These are phyloP conservation scores for Neonectria hederae DNA, from an alignment of 2,329 filamentous ascomycete species.

Conservation along the genomic window DNA sequence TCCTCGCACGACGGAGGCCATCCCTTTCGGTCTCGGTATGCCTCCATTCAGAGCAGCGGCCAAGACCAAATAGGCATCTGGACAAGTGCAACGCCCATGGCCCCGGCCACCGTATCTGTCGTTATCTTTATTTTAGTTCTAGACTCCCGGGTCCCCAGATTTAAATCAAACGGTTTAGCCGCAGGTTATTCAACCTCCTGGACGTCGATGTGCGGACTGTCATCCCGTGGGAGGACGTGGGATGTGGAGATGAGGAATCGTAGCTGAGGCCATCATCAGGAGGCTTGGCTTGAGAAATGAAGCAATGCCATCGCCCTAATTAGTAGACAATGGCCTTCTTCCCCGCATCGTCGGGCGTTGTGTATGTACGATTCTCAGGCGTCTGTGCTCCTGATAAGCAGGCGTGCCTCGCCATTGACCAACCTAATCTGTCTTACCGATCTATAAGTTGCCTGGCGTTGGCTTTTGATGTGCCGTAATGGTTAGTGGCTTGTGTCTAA, in stretches of 20 bases:
- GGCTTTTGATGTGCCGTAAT: background rate
- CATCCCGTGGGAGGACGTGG: background rate
- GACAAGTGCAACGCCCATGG: too few relatives aligned
- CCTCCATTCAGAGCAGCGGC: too few relatives aligned
- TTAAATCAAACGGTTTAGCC: background rate
- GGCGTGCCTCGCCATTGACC: background rate
- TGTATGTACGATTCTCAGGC: background rate
- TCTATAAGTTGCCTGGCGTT: background rate
- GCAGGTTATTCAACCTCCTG: background rate
- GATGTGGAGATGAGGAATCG: background rate
- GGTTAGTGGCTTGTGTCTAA: background rate
- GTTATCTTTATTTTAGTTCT: background rate
- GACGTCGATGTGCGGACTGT: background rate
- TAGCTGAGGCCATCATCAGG: background rate
- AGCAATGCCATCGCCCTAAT: background rate
- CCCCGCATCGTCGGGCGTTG: background rate
- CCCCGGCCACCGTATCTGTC: background rate
- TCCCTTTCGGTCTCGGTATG: background rate
- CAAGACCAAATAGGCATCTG: background rate
- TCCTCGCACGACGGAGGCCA: background rate
- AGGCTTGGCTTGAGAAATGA: background rate
- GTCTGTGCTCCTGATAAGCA: background rate
- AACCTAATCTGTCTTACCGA: background rate
- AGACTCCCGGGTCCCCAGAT: background rate
- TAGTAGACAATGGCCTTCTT: background rate